These are phyloP conservation scores for Nyssa sinensis DNA, from an alignment of 148 eudicot species.

Conservation along the genomic window DNA sequence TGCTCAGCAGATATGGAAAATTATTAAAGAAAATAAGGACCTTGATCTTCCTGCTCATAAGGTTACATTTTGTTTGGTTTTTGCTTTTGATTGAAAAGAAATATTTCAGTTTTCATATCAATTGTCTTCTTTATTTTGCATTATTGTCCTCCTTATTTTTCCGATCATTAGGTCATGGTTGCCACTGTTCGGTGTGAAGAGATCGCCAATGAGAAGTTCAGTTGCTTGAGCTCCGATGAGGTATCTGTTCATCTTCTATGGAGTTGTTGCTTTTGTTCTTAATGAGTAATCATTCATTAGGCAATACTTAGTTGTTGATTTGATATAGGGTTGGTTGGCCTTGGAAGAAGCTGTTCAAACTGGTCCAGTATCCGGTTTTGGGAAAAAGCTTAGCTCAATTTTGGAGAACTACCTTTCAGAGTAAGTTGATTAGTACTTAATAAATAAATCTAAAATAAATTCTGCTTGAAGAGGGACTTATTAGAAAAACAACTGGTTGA, in stretches of 20 bases:
- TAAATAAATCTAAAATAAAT: neutral
- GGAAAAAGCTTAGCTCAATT: constrained; percentile 27
- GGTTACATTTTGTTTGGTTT: constrained; percentile 13
- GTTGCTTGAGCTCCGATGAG: constrained; percentile 15
- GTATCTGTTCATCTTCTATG: constrained; percentile 1
- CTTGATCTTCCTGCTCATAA: constrained; percentile 37
- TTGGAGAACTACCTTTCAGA: constrained; percentile 24
- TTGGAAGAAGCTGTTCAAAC: constrained; percentile 25
- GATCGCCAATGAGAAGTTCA: constrained; percentile 30
- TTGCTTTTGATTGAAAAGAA: neutral
- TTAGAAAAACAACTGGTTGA: too few relatives aligned
- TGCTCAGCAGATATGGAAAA: constrained; percentile 32
- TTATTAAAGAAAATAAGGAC: constrained; percentile 29
- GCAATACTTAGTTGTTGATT: neutral
- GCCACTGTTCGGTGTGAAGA: constrained; percentile 46
- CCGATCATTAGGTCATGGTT: constrained; percentile 29
- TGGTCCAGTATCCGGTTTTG: constrained; percentile 30
- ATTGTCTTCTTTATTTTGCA: neutral
- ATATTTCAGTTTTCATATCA: neutral
- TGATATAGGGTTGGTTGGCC: constrained; percentile 24
- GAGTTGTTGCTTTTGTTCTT: neutral
- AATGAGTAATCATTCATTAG: neutral
- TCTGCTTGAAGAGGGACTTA: neutral
- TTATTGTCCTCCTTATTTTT: constrained; percentile 2
- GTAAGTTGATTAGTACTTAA: constrained; percentile 17